A percentile compares a stretch with the other conserved stretches of the same genome.
These are phyloP conservation scores for Rhizopus stolonifer DNA, from an alignment of 371 early-diverging fungal species.

Conservation along the genomic window DNA sequence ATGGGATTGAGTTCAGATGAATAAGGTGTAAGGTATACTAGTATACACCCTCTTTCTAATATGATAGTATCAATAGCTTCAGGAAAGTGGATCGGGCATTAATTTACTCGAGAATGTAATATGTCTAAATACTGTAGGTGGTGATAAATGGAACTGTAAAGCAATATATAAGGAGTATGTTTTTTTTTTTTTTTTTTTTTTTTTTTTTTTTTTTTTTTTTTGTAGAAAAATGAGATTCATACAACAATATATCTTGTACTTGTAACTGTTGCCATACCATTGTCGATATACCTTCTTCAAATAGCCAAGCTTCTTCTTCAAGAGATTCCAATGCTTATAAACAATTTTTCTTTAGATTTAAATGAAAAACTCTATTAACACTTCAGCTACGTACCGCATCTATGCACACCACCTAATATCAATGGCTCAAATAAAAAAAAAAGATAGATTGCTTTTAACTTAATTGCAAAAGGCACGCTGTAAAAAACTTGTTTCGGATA, in stretches of 20 bases:
- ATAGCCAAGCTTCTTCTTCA: no score
- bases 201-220: no score
- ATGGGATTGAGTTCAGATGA: no score
- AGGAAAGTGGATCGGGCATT: no score
- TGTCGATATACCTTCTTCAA: constrained; percentile 2
- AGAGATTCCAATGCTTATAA: constrained; percentile 4
- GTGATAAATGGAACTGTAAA: no score
- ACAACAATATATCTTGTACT: constrained; percentile 4
- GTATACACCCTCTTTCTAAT: no score
- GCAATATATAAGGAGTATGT: no score
- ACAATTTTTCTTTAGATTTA: background rate
- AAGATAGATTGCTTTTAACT: background rate
- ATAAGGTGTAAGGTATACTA: no score
- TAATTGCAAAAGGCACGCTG: background rate
- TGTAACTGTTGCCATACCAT: constrained; percentile 2
- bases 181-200: no score
- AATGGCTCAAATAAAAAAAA: background rate
- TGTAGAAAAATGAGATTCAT: constrained; percentile 3
- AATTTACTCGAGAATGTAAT: no score
- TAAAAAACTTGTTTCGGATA: background rate
- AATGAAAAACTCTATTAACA: constrained; percentile 1
- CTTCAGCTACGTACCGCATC: constrained; percentile 2
- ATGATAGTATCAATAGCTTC: no score
- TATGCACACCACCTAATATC: background rate
- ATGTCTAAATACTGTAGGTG: no score